These are phyloP conservation scores for Lolium perenne DNA, from an alignment of 176 grass and related monocot species.

Conservation along the genomic window DNA sequence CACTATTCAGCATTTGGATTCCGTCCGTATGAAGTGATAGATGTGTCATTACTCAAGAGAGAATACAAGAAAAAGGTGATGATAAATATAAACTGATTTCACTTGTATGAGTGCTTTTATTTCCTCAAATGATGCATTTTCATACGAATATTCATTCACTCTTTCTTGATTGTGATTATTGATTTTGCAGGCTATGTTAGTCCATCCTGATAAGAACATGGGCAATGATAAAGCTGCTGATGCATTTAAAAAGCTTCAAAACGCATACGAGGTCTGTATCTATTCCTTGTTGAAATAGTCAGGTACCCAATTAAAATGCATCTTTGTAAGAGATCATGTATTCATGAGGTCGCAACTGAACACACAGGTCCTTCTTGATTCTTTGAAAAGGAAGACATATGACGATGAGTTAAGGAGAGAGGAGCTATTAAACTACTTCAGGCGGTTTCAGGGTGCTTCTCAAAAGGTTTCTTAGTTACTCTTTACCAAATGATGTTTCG, in stretches of 20 bases:
- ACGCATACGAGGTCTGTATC: constrained; percentile 86
- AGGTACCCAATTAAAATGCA: not conserved
- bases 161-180: constrained; percentile 44
- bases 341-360: constrained; percentile 46
- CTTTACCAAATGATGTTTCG: constrained; percentile 26
- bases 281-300: constrained; percentile 34
- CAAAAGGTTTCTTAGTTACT: constrained; percentile 69
- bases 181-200: constrained; percentile 97
- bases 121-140: constrained; percentile 5
- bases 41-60: constrained; percentile 81
- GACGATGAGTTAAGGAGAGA: constrained; percentile 95
- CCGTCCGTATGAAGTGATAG: constrained; percentile 73
- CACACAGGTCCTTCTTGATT: constrained; percentile 95
- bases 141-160: constrained; percentile 17
- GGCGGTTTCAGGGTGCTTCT: constrained; percentile 78
- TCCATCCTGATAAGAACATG: constrained; percentile 99
- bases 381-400: constrained; percentile 93
- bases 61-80: constrained; percentile 99
- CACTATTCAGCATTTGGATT: constrained; percentile 97
- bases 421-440: constrained; percentile 89
- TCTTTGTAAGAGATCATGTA: constrained; percentile 27
- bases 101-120: constrained; percentile 18
- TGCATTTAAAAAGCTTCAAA: constrained; percentile 99
- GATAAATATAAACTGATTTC: constrained; percentile 34
- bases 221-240: constrained; percentile 98